Evolutionary conservation across 805 yeast genomes (phyloP), one percentile per base, ranked within the genome.

Genomic region (Yamadazyma tumulicola): DNA sequence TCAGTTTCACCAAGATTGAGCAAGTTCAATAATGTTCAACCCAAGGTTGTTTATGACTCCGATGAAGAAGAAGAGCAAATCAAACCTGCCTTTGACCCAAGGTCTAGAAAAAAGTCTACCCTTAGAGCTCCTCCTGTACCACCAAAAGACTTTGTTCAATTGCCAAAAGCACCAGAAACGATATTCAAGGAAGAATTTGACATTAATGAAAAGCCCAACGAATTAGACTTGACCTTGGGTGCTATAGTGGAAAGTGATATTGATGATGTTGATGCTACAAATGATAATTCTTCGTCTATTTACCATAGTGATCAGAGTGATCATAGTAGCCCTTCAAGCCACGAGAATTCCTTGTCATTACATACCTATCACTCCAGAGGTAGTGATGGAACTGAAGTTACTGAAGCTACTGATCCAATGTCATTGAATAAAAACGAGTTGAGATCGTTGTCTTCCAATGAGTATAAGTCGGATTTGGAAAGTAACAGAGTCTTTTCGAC

Each of bases 171-270:
- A n/a, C n/a, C n/a, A n/a, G n/a, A n/a, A 31, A 31, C 17, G 8
- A 7, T 20, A 17, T 20, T 36, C 33, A 31, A 37, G 24, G 32
- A 30, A 30, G 39, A 35, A 21, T 19, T 18, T 31, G 35, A 38
- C 13, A 19, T 39, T 31, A 37, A 39, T 26, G 47, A 35, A 31
- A 29, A 43, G 20, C 47, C 44, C 30, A 35, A 32, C 33, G 47
- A 39, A 19, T 39, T 39, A 31, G 44, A 39, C 19, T 20, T 37
- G n/a, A 37, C 44, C 12, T 61, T 67, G 41, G 63, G 61, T 14
- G 69, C 70, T 20, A 63, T 64, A 46, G 60, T 49, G 15, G 71
- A 65, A 47, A 38, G 50, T 12, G 61, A 54, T 19, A 52, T 46
- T 34, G 34, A 23, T 6, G 29, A 31, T 26, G 23, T 21, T 8